Base-by-base conservation (phyloP, 2,329 filamentous ascomycete genomes). In the Anisogramma anomala region DNA sequence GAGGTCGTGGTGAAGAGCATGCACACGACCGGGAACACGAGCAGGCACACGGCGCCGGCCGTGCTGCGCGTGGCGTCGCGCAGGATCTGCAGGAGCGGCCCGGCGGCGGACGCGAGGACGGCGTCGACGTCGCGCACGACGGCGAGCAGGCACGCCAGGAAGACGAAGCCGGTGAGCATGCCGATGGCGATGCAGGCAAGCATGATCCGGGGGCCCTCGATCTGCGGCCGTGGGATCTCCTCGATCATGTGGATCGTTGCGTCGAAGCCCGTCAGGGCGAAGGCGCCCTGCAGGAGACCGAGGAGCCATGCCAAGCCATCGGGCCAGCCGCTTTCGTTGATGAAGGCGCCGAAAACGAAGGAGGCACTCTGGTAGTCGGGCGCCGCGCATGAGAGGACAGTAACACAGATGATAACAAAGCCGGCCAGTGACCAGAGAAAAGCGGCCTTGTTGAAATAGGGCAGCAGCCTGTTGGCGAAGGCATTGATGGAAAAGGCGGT, bases 351-450 rank as follows among this genome's bases (percentile, higher is more conserved):
- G 48, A 82, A 84, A 9, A 84, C 81, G 39, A 81, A 82, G 8
- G 68, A 56, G 13, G 68, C 80, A 6, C 68, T 71, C 50, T 77
- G 77, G 52, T 74, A 85, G 48, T 79, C 63, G 0, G 78, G 78
- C 2, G 79, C 71, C 0, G 79, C 67, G 52, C 77, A 82, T 3
- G 79, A 69, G 36, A 87, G 60, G 0, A 82, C 65, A 0, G 80
- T 82, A 47, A 84, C 82, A 47, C 68, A 80, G 49, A 86, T 83
- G 43, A 85, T 64, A 32, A 72, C 61, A 49, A 86, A 84, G 0
- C 82, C 82, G 2, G 67, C 58, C 2, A 86, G 64, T 3, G 76
- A 82, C 82, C 81, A 86, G 37, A 77, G 69, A 49, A 86, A 81
- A 1, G 81, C 81, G 14, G 68, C 68, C 54, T 82, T 77, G 53